These are phyloP conservation scores for Sclerospora graminicola DNA, from an alignment of 352 stramenopile genomes.

Conservation along the genomic window DNA sequence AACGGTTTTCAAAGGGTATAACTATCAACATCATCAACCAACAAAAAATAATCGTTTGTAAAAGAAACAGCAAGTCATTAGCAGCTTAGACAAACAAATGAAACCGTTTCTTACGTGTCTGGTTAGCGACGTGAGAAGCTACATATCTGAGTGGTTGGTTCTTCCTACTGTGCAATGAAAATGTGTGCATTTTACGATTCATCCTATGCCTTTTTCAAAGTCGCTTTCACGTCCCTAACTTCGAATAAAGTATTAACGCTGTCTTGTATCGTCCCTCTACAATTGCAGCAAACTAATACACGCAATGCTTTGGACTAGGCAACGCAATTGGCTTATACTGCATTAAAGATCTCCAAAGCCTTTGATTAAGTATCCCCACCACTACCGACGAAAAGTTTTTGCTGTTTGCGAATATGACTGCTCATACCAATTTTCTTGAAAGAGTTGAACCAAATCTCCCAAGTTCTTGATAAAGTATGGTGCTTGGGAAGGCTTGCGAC, in stretches of 20 bases:
- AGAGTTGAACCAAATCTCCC: conserved; percentile 67
- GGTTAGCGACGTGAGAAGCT: no score
- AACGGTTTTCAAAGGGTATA: no score
- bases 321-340: conserved; percentile 69
- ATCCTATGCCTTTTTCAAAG: no score
- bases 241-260: conserved; percentile 25
- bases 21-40: no score
- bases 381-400: conserved; percentile 44
- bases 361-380: conserved; percentile 9
- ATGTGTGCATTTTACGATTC: conserved; percentile 33
- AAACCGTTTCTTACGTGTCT: conserved; percentile 64
- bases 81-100: conserved; percentile 52
- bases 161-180: conserved; percentile 62
- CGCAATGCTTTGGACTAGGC: conserved; percentile 47
- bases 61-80: no score
- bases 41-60: no score
- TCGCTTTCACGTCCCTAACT: no score
- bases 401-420: no score
- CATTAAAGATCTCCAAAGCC: conserved; percentile 28
- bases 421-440: conserved; percentile 78
- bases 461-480: conserved; percentile 87
- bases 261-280: conserved; percentile 15
- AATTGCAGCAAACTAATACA: no score
- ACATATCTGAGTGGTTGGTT: no score
- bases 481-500: no score